A percentile compares a stretch with the other conserved stretches of the same genome.
These are phyloP conservation scores for Trichoderma reesei DNA, from an alignment of 495 filamentous ascomycete genomes.

Conservation along the genomic window DNA sequence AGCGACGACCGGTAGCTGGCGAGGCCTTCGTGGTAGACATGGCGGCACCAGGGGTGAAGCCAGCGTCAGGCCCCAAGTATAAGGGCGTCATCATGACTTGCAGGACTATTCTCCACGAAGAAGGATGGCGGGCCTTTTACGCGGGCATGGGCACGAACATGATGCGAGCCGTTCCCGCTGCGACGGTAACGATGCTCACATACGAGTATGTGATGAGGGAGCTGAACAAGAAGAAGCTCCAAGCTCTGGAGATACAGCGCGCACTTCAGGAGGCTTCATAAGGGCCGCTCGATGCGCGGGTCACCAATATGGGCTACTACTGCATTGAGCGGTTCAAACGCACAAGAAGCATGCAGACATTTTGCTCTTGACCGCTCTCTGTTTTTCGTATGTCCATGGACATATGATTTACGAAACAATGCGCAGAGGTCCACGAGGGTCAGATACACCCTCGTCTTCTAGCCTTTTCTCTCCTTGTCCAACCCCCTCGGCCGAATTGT, in stretches of 20 bases:
- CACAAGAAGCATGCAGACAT: background rate
- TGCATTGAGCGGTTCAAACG: background rate
- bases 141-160: constrained; percentile 97
- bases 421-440: background rate
- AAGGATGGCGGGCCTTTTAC: constrained; percentile 96
- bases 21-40: constrained; percentile 56
- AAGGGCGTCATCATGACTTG: constrained; percentile 72
- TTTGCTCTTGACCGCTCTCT: background rate
- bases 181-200: constrained; percentile 94
- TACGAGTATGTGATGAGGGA: constrained; percentile 76
- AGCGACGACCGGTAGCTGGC: constrained; percentile 52
- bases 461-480: background rate
- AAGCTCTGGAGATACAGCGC: background rate
- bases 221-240: constrained; percentile 25
- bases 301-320: background rate
- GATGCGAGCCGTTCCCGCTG: constrained; percentile 87
- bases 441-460: background rate
- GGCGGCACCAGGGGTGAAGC: constrained; percentile 20
- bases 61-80: constrained; percentile 51
- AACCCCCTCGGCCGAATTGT: background rate
- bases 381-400: background rate
- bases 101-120: constrained; percentile 74
- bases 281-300: background rate
- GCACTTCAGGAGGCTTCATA: background rate
- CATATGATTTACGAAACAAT: background rate